Evolutionary conservation across 2,329 filamentous ascomycete species (phyloP), one percentile per base, ranked within the genome.

Genomic region (Hirsutella rhossiliensis): DNA sequence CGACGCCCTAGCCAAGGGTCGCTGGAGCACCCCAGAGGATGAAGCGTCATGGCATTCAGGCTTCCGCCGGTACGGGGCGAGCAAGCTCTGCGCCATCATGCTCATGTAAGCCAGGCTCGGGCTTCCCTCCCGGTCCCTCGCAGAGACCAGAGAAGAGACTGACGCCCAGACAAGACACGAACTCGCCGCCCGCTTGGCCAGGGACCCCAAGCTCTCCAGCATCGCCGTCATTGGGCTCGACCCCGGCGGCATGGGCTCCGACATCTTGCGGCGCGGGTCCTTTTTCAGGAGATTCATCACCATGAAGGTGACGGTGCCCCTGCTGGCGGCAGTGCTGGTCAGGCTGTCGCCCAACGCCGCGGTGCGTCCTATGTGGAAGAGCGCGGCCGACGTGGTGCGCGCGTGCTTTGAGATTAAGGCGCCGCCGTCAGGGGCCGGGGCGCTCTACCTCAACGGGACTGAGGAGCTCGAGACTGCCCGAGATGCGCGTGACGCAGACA

Each of bases 11-110:
- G 60, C 62, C 43, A 58, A 56, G 45, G 61, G 61, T 3, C 52
- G 45, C 32, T 64, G 62, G 60, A 62, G 59, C 46, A 53, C 55
- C 4, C 55, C 57, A 8, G 42, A 52, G 28, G 58, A 60, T 29
- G 60, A 61, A 34, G 38, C 54, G 2, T 47, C 49, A 0, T 44
- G 46, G 9, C 47, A 54, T 4, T 47, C 53, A 29, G 63, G 61
- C 11, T 57, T 50, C 44, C 55, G 62, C 18, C 57, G 64, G 27
- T 66, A 67, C 42, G 64, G 62, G 9, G 63, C 61, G n/a, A 55
- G 58, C 31, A 67, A 65, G 46, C 54, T 66, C 8, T 66, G 56
- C 48, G 52, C 47, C 17, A 51, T 66, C 11, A 64, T 65, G 60
- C 54, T 66, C 51, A 50, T 55, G 54, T 59, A 48, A 51, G 54